These are phyloP conservation scores for Parasitella parasitica DNA, from an alignment of 371 early-diverging fungal species.

Conservation along the genomic window DNA sequence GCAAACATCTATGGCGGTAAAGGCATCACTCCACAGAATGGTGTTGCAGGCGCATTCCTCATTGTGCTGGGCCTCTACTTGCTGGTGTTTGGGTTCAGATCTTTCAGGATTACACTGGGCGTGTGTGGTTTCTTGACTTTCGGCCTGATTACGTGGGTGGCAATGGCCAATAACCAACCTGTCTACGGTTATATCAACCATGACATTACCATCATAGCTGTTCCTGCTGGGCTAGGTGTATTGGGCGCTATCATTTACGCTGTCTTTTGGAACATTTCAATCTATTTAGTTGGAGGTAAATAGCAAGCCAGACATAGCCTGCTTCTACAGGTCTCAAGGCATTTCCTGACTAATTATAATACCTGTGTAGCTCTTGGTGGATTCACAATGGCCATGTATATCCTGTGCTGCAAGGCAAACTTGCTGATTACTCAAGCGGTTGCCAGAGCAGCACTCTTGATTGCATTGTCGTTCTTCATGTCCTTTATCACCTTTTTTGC, in stretches of 20 bases:
- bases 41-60: conserved; percentile 30
- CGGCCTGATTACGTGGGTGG: conserved; percentile 29
- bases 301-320: no score
- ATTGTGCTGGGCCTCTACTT: conserved; percentile 35
- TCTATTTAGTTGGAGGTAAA: conserved; percentile 15
- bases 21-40: conserved; percentile 32
- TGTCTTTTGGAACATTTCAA: conserved; percentile 21
- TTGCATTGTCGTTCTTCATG: conserved; percentile 16
- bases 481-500: conserved; percentile 23
- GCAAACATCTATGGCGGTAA: conserved; percentile 18
- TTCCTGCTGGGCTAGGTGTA: conserved; percentile 22
- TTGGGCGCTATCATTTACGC: conserved; percentile 28
- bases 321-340: no score
- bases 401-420: conserved; percentile 15
- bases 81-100: conserved; percentile 31
- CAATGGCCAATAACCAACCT: conserved; percentile 27
- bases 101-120: conserved; percentile 29
- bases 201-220: conserved; percentile 23
- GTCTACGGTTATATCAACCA: conserved; percentile 26
- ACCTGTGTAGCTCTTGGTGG: conserved; percentile 14
- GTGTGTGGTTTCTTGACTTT: conserved; percentile 36
- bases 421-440: conserved; percentile 15
- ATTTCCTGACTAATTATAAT: neutral
- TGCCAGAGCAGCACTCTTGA: conserved; percentile 12
- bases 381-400: conserved; percentile 20